Percentiles rank a stretch among this genome's conserved stretches.
Evolutionary conservation across 345 rosid species (phyloP).

Genomic region (Stellera chamaejasme): DNA sequence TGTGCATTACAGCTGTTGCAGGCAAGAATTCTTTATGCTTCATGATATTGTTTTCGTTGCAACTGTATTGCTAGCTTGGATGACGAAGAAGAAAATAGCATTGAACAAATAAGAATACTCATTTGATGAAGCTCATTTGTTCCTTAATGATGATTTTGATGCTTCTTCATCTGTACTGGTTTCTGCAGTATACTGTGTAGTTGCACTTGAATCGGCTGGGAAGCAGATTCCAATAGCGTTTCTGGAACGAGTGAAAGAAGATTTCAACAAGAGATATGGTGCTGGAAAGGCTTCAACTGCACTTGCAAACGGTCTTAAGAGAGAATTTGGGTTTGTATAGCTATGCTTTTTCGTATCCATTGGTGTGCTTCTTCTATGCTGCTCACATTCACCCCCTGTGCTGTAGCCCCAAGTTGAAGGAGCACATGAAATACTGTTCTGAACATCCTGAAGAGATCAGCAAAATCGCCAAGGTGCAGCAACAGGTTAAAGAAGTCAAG

Average conservation of each 20-base stretch:
- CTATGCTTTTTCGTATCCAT: neutral
- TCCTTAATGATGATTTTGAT: neutral
- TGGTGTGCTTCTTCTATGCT: neutral
- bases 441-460: conserved; percentile 97
- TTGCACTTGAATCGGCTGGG: conserved; percentile 86
- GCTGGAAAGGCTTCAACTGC: conserved; percentile 91
- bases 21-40: no score
- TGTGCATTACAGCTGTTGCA: no score
- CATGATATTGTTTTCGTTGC: no score
- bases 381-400: conserved; percentile 6
- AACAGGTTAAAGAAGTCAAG: conserved; percentile 96
- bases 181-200: conserved; percentile 84
- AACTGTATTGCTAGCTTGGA: no score
- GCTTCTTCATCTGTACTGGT: conserved; percentile 11
- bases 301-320: conserved; percentile 61
- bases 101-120: no score
- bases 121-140: no score
- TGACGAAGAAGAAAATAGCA: no score
- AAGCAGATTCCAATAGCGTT: conserved; percentile 87
- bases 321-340: conserved; percentile 55
- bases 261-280: conserved; percentile 76
- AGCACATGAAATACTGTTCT: conserved; percentile 88
- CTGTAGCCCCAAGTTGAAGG: conserved; percentile 77
- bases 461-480: conserved; percentile 97
- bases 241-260: conserved; percentile 86